Evolutionary conservation across 352 stramenopile genomes (phyloP).

Genomic region (Globisporangium solare): DNA sequence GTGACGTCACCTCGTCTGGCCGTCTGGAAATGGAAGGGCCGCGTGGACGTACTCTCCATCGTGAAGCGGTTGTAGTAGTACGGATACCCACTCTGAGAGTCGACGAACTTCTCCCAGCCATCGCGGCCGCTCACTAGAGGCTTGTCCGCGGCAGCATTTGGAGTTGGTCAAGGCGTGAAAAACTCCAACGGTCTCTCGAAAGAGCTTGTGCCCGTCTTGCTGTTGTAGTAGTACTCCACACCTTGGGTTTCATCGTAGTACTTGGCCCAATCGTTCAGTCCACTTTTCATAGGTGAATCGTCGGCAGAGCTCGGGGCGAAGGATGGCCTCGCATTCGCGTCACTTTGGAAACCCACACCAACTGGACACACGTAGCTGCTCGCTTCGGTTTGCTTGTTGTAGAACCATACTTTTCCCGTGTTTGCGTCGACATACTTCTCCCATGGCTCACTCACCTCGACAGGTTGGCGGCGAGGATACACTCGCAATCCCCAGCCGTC

Average conservation of each 20-base stretch:
- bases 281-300: background rate
- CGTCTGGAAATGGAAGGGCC: slow-evolving; percentile 21
- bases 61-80: slow-evolving; percentile 86
- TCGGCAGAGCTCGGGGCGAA: background rate
- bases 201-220: slow-evolving; percentile 27
- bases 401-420: slow-evolving; percentile 54
- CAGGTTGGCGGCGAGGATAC: slow-evolving; percentile 34
- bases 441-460: slow-evolving; percentile 43
- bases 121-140: slow-evolving; percentile 15
- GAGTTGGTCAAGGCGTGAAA: slow-evolving; percentile 19
- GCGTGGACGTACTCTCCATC: slow-evolving; percentile 58
- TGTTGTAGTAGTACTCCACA: slow-evolving; percentile 60
- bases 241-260: slow-evolving; percentile 60
- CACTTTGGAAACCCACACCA: slow-evolving; percentile 12
- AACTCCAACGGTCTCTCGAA: slow-evolving; percentile 25
- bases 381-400: slow-evolving; percentile 59
- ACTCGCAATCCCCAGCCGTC: slow-evolving; percentile 72
- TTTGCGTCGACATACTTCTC: slow-evolving; percentile 56
- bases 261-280: slow-evolving; percentile 43
- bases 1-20: slow-evolving; percentile 8
- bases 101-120: slow-evolving; percentile 45
- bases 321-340: too few relatives aligned
- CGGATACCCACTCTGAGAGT: slow-evolving; percentile 33
- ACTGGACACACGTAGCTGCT: slow-evolving; percentile 43
- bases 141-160: slow-evolving; percentile 3